Evolutionary conservation across 2,329 filamentous ascomycete genomes (phyloP).

Genomic region (Calonectria pteridis): DNA sequence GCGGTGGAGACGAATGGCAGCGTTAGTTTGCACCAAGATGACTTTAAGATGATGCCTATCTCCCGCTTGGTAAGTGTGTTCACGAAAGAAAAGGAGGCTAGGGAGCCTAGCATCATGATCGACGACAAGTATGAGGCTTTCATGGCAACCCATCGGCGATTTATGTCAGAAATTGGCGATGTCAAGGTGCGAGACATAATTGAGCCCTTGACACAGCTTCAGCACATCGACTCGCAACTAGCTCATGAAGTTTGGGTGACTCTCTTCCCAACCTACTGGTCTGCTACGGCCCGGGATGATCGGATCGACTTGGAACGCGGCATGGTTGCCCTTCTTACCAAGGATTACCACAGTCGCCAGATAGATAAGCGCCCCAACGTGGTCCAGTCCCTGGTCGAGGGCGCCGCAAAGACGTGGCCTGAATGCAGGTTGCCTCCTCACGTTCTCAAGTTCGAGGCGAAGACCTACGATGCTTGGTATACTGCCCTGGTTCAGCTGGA

Average conservation of each 20-base stretch:
- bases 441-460: conserved; percentile 93
- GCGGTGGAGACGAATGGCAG: conserved; percentile 87
- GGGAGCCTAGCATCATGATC: conserved; percentile 75
- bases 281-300: conserved; percentile 87
- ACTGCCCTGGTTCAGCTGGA: conserved; percentile 92
- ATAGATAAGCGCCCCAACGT: conserved; percentile 97
- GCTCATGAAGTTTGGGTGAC: conserved; percentile 92
- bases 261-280: conserved; percentile 95
- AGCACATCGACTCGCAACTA: conserved; percentile 86
- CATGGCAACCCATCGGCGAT: conserved; percentile 83
- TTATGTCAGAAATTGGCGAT: conserved; percentile 85
- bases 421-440: conserved; percentile 94
- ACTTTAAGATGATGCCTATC: conserved; percentile 83
- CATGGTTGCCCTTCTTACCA: conserved; percentile 89
- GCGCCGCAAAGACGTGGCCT: conserved; percentile 85
- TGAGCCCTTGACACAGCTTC: conserved; percentile 90
- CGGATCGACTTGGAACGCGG: conserved; percentile 91
- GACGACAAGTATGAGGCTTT: conserved; percentile 88
- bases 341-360: conserved; percentile 95
- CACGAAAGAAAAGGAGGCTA: conserved; percentile 79
- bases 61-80: conserved; percentile 82
- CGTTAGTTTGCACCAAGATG: conserved; percentile 83
- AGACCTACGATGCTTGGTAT: conserved; percentile 97
- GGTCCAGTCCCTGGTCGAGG: conserved; percentile 90
- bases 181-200: conserved; percentile 90